Base-by-base conservation (phyloP, 768 basidiomycete species). In the Infundibulicybe gibba region DNA sequence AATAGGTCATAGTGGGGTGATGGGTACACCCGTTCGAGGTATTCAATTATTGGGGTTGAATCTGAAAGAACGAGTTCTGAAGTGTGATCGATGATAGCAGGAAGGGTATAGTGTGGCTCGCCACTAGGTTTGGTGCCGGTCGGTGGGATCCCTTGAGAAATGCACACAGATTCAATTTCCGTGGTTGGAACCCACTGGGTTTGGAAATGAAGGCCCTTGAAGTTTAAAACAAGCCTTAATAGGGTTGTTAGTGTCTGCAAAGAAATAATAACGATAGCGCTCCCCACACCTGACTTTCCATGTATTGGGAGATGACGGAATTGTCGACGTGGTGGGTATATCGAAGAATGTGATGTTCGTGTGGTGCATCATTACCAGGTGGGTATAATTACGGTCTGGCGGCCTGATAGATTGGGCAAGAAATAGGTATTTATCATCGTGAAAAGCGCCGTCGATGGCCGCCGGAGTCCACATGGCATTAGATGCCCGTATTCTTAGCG, bases 31-130 rank as follows among this genome's bases (percentile, higher is more conserved):
- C 44, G 54, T 32, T 71, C 70, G 33, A 71, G 62, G 49, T 70
- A 69, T 41, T 64, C 60, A 17, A 68, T 54, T 40, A 71, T 71
- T 15, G 59, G 60, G 2, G 56, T 57, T 6, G 67, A 68, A 44
- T 71, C 67, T 5, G 67, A 61, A 2, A 69, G 35, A 6, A 61
- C 48, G 21, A 59, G 57, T 16, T 51, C 41, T 3, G 55, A 40
- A 40, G 51, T 54, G 38, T 51, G 54, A 31, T 63, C 61, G 30
- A 57, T 50, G 50, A 67, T 55, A 16, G 63, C 63, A 34, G 68
- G 68, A 8, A 68, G 56, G 2, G 64, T 68, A 50, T 62, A 70
- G 37, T 57, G 53, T 10, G 61, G 63, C 10, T 55, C 53, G 3
- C 58, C 61, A 6, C 55, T 47, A 31, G 57, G 55, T 30, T 63